Base-by-base conservation (phyloP, 176 grass and related monocot genomes). In the Oryza rufipogon region DNA sequence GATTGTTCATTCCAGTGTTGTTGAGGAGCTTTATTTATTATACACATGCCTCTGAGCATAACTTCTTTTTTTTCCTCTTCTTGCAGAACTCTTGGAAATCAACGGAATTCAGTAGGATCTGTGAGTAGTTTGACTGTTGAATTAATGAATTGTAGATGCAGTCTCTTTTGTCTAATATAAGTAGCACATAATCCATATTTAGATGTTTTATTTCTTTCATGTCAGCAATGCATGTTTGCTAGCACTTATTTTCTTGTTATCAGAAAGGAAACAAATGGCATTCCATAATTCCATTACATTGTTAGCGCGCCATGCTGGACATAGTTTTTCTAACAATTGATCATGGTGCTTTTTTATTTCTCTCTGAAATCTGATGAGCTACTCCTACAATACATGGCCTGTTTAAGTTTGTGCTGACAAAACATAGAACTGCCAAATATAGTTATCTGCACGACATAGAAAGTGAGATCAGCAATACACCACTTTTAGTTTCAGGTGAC, bases 11-110 rank as follows among this genome's bases (percentile, higher is more conserved):
- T 73, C 20, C 14, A 63, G 34, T 64, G 11, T 73, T 64, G 11
- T n/a, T 17, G 1, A 34, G 73, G 26, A 75, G 15, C 28, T 73
- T 33, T 47, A 33, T 73, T 33, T 64, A 33, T 82, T 46, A 47
- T 82, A 10, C 32, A 73, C 41, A 46, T 28, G 6, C 64, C 16
- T 32, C 25, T 65, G 69, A 19, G 69, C 46, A 12, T 15, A 75
- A 15, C 47, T 49, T 48, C 2, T 49, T 15, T 49, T 49, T 14
- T 49, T 15, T 49, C 3, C 33, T 19, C 4, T 75, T 51, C 11
- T 64, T 66, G 23, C 11, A 66, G 4, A 64, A 74, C 17, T 74
- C 19, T 23, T 66, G 20, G 9, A 83, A 83, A 48, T 52, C 72
- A 48, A 65, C 11, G 66, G 48, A 74, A 66, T 64, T 56, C 26